Evolutionary conservation across 2,329 filamentous ascomycete genomes (phyloP).

Genomic region (Trichoderma sp.): DNA sequence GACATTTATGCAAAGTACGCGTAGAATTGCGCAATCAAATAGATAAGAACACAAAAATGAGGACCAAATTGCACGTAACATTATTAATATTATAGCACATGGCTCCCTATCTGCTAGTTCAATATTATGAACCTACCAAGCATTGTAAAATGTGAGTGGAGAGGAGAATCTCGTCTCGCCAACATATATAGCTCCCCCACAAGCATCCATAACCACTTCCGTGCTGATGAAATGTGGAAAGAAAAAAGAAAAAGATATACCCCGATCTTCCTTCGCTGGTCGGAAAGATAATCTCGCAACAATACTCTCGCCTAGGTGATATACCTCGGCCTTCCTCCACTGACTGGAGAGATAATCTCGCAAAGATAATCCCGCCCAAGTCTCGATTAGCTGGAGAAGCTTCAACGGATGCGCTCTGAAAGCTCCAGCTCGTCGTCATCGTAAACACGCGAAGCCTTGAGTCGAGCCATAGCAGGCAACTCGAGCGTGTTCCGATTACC

Average conservation of each 20-base stretch:
- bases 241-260: neutral
- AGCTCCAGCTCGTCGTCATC: slow-evolving; percentile 18
- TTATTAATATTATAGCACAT: neutral
- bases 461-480: slow-evolving; percentile 18
- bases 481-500: slow-evolving; percentile 27
- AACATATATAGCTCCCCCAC: neutral
- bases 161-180: neutral
- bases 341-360: neutral
- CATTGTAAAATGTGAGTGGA: neutral
- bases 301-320: neutral
- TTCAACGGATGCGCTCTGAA: neutral
- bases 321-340: too few relatives aligned
- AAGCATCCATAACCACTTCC: neutral
- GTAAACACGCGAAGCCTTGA: neutral
- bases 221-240: neutral
- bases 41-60: neutral
- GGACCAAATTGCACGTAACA: neutral
- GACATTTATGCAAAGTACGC: slow-evolving; percentile 30
- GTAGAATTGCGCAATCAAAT: neutral
- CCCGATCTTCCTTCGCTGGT: neutral
- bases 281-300: neutral
- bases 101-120: neutral
- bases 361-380: neutral
- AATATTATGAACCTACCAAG: neutral
- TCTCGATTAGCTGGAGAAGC: neutral